Base-by-base conservation (phyloP, 164 flowering plant genomes). In the Malania oleifera region DNA sequence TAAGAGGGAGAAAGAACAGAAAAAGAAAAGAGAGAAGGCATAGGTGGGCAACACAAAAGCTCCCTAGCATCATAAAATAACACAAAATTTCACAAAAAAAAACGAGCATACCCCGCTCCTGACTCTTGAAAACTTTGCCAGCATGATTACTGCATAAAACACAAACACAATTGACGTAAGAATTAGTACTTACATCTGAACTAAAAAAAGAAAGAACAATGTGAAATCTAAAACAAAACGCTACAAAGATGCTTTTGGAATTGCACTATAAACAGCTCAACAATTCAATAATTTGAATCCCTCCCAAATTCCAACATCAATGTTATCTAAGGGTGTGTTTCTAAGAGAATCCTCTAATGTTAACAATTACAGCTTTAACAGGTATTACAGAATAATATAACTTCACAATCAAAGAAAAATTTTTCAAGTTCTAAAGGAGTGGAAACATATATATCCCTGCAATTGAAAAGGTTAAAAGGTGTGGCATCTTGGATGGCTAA, bases 41-140 rank as follows among this genome's bases (percentile, higher is more conserved):
- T n/a, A n/a, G n/a, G n/a, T n/a, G n/a, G n/a, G n/a, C 5, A 17
- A 26, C 34, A 23, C 28, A 20, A 20, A 20, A 47, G 17, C 26
- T 20, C 14, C 8, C 23, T 22, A 22, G 51, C 27, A 47, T 47
- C 5, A 47, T 22, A 40, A 46, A 62, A 44, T 17, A 18, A 28
- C 26, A 5, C 23, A 49, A 31, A 31, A 9, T 9, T 4, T 9
- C 46, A 11, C 49, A 4, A 7, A 47, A 18, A 11, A 18, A 7
- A 47, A 47, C 12, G 15, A 22, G 22, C 54, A 38, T 44, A 69
- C 73, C 73, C 56, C 37, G 65, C 28, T 38, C 50, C 54, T 62
- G 39, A 27, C 26, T 38, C 7, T 27, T 26, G 1, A 18, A 14
- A 24, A 63, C 23, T 31, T 18, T 31, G 39, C 7, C 37, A 2